Conservation (phyloP, 2,329 filamentous ascomycete genomes). For the Neospermospora avenae region DNA sequence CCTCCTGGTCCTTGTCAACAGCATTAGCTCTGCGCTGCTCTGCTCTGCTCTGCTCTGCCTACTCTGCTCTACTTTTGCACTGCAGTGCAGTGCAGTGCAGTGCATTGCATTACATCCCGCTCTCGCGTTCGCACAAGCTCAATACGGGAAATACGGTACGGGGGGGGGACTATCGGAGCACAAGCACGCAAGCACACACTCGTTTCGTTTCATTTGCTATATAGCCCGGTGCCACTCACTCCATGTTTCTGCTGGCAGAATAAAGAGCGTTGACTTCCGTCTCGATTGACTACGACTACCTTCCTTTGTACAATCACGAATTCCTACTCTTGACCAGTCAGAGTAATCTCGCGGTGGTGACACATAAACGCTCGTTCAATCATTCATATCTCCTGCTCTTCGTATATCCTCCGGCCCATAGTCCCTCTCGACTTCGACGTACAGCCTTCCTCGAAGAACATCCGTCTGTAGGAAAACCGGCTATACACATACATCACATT, state of each 20-base stretch:
- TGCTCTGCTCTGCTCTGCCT: no score
- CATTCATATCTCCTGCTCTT: not conserved
- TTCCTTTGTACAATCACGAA: not conserved
- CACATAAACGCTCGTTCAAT: slow-evolving; percentile 8
- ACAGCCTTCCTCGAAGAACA: not conserved
- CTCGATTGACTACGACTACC: not conserved
- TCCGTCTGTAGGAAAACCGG: not conserved
- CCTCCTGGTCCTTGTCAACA: slow-evolving; percentile 2
- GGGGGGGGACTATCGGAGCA: not conserved
- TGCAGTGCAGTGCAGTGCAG: no score
- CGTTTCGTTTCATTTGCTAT: slow-evolving; percentile 16
- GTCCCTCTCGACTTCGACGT: not conserved
- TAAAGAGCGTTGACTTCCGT: not conserved
- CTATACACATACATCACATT: not conserved
- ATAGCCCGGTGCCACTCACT: slow-evolving; percentile 20
- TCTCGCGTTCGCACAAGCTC: not conserved
- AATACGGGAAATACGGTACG: not conserved
- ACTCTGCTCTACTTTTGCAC: no score
- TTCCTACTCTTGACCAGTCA: not conserved
- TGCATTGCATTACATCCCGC: no score
- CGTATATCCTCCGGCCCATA: slow-evolving; percentile 1
- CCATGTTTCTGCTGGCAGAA: not conserved
- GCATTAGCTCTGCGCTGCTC: not conserved
- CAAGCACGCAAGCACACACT: not conserved
- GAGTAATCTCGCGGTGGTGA: not conserved